A percentile compares a stretch with the other conserved stretches of the same genome.
Conservation (phyloP, 2,329 filamentous ascomycete genomes). For the Cladophialophora immunda region DNA sequence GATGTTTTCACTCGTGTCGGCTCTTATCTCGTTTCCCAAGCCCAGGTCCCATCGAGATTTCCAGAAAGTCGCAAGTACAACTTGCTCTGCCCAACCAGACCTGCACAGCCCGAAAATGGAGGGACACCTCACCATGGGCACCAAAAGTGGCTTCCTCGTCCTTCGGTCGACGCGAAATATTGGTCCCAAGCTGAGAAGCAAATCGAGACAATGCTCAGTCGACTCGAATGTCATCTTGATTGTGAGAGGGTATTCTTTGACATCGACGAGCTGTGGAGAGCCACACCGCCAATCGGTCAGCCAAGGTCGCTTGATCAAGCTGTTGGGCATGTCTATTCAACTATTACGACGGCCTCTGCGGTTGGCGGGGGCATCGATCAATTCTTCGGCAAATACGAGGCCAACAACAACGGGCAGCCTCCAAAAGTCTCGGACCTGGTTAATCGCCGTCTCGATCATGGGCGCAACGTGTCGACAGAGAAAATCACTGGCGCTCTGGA, state of each 20-base stretch:
- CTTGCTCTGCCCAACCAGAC: slow-evolving; percentile 40
- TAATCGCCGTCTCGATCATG: slow-evolving; percentile 58
- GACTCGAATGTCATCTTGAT: slow-evolving; percentile 42
- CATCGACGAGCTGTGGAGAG: slow-evolving; percentile 42
- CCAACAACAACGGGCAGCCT: slow-evolving; percentile 38
- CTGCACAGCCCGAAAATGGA: slow-evolving; percentile 35
- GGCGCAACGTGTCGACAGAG: slow-evolving; percentile 50
- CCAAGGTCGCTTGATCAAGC: slow-evolving; percentile 34
- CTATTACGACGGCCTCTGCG: slow-evolving; percentile 54
- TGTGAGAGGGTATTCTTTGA: slow-evolving; percentile 43
- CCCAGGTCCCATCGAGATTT: slow-evolving; percentile 5
- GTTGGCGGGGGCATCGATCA: slow-evolving; percentile 56
- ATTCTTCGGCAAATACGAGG: slow-evolving; percentile 43
- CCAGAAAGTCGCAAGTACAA: slow-evolving; percentile 33
- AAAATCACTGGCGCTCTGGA: slow-evolving; percentile 54
- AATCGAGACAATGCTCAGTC: slow-evolving; percentile 40
- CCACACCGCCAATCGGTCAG: slow-evolving; percentile 40
- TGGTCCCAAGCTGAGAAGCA: slow-evolving; percentile 41
- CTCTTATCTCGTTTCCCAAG: slow-evolving; percentile 27
- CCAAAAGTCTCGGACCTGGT: slow-evolving; percentile 61
- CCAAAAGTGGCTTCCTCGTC: slow-evolving; percentile 42
- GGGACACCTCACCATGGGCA: slow-evolving; percentile 31
- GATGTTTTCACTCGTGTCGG: slow-evolving; percentile 36
- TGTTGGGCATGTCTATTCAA: slow-evolving; percentile 33
- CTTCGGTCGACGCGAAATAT: slow-evolving; percentile 33